These are phyloP conservation scores for Colletotrichum higginsianum DNA, from an alignment of 2,329 filamentous ascomycete genomes.

Conservation along the genomic window DNA sequence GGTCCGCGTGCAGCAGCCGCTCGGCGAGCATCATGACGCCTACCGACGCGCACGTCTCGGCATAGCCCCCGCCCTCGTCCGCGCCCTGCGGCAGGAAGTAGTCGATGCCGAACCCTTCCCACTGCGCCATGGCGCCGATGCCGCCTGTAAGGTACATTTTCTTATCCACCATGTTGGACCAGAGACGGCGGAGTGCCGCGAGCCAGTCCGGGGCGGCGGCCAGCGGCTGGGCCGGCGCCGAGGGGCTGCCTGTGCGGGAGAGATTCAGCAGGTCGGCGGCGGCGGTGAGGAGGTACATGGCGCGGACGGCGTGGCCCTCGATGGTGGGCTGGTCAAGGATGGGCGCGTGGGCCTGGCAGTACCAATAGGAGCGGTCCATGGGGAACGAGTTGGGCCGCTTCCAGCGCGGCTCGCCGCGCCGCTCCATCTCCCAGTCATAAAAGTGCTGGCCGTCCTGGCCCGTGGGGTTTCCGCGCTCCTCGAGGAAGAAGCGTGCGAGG, in stretches of 20 bases:
- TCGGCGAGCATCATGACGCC: slow-evolving; percentile 74
- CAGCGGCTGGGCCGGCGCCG: slow-evolving; percentile 40
- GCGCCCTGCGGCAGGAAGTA: slow-evolving; percentile 72
- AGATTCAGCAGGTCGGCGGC: slow-evolving; percentile 68
- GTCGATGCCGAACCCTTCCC: slow-evolving; percentile 72
- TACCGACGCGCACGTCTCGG: slow-evolving; percentile 73
- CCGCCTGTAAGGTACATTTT: slow-evolving; percentile 77
- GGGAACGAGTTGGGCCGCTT: slow-evolving; percentile 64
- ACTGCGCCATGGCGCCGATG: slow-evolving; percentile 70
- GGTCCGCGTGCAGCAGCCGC: slow-evolving; percentile 66
- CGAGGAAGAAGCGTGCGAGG: slow-evolving; percentile 70
- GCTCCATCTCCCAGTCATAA: slow-evolving; percentile 66
- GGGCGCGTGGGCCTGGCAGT: slow-evolving; percentile 70
- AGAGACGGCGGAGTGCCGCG: slow-evolving; percentile 63
- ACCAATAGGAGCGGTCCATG: slow-evolving; percentile 59
- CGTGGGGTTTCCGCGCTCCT: slow-evolving; percentile 66
- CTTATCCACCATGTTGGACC: slow-evolving; percentile 72
- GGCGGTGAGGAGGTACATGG: slow-evolving; percentile 72
- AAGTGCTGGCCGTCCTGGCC: slow-evolving; percentile 66
- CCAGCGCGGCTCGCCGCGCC: slow-evolving; percentile 51
- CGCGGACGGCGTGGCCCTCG: slow-evolving; percentile 73
- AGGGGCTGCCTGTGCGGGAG: slow-evolving; percentile 45
- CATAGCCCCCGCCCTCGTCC: slow-evolving; percentile 74
- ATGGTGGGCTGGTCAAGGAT: slow-evolving; percentile 68
- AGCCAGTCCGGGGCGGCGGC: slow-evolving; percentile 50